Base-by-base conservation (phyloP, 2,329 filamentous ascomycete species). In the Cladosporium sp. region DNA sequence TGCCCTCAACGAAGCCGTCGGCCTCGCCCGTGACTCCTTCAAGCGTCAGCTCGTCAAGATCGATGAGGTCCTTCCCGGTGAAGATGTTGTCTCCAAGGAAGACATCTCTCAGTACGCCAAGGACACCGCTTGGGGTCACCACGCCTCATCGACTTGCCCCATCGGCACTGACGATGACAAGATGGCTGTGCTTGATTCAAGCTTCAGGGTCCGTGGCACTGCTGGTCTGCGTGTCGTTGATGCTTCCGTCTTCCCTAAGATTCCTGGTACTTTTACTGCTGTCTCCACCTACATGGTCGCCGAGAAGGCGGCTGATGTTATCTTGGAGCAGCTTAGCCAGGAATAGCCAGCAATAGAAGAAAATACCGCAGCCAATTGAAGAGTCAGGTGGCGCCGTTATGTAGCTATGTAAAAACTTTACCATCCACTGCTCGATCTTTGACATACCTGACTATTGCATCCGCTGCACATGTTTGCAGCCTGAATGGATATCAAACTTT, bases 221-320 rank as follows among this genome's bases (percentile, higher is more conserved):
- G 63, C 70, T 0, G 75, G 76, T 0, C 61, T 85, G 43, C 69
- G 82, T 22, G 81, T 84, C 2, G 82, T 85, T 0, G 82, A 85
- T 66, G 82, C 79, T 0, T 77, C 72, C 19, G 71, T 78, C 1
- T 84, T 78, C 51, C 78, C 79, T 1, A 69, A 70, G 48, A 79
- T 78, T 49, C 78, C 78, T 1, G 79, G 79, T 54, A 75, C 69
- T 47, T 80, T 77, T 57, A 71, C 75, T 20, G 70, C 72, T 3
- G 60, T 76, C 1, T 72, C 78, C 0, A 74, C 74, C 0, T 80
- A 79, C 56, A 78, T 83, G 63, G 68, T 79, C 4, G 73, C 72
- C 1, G 80, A 84, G 69, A 84, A 84, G 70, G 81, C 81, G 1
- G 76, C 78, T 2, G 79, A 82, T 62, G 74, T 73, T 5, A 82